phyloP scores from a whole-genome alignment of 768 basidiomycete species.

The Pleurotus pulmonarius region DNA sequence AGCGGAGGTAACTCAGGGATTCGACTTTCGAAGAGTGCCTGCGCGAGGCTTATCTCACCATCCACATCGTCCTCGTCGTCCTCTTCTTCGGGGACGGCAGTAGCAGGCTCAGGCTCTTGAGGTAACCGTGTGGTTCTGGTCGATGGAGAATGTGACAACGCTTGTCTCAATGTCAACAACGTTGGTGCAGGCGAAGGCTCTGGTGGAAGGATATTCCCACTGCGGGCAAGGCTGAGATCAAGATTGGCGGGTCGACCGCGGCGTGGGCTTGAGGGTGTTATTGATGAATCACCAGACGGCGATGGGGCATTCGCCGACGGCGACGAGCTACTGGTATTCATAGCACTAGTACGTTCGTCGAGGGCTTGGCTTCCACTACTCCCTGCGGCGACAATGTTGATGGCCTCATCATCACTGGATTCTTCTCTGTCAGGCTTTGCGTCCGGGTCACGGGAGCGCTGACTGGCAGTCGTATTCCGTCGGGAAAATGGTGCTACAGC shows the following conservation, averaged over 20 bases:
- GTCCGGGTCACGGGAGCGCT: conserved; percentile 34
- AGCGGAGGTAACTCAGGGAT: conserved; percentile 69
- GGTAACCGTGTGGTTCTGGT: conserved; percentile 15
- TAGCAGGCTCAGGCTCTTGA: conserved; percentile 28
- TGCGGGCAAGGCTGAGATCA: conserved; percentile 48
- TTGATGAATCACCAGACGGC: conserved; percentile 7
- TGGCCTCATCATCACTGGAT: conserved; percentile 84
- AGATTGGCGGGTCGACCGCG: conserved; percentile 66
- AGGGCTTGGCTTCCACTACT: conserved; percentile 77
- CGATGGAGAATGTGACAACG: conserved; percentile 39
- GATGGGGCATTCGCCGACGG: neutral
- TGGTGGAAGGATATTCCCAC: conserved; percentile 29
- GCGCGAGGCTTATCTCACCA: conserved; percentile 67
- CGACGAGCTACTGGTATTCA: conserved; percentile 23
- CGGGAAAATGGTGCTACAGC: conserved; percentile 40
- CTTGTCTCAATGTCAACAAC: conserved; percentile 62
- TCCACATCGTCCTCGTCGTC: conserved; percentile 60
- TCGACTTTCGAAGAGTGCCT: conserved; percentile 77
- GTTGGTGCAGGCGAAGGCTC: conserved; percentile 62
- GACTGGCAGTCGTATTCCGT: conserved; percentile 23
- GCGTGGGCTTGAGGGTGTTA: conserved; percentile 25
- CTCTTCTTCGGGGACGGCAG: conserved; percentile 31
- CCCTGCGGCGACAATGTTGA: conserved; percentile 77
- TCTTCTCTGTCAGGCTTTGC: conserved; percentile 69
- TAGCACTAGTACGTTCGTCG: conserved; percentile 78